Evolutionary conservation across 1,139 yeast genomes (phyloP), one percentile per base, ranked within the genome.

Genomic region (Insectozyma bohioensis): DNA sequence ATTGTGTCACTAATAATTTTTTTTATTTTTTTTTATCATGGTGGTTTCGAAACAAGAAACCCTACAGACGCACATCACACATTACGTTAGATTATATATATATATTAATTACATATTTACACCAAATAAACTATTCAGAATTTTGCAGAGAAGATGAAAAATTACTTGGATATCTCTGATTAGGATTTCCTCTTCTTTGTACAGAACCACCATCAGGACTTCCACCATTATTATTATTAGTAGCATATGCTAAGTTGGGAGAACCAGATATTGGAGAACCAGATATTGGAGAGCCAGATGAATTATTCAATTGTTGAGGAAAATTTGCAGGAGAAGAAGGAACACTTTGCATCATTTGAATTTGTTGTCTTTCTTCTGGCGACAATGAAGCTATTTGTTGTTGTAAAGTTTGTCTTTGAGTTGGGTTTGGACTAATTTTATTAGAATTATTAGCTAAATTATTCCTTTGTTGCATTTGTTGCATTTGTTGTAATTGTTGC

Each of bases 301-400:
- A 59, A 36, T 50, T 56, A 15, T 24, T 33, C 25, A 55, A 61
- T 34, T 56, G 61, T 30, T 56, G 64, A 34, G 60, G 65, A 6
- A 39, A 24, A 17, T 12, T 24, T 6, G 30, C 31, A 4, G 40
- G 36, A 4, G n/a, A 60, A 53, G 30, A 49, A 51, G 40, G 60
- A 5, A 58, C 57, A 5, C 64, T 63, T 38, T 62, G 63, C 29
- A 63, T 43, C 64, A 61, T 61, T 34, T 61, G 67, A 12, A 63
- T 42, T 42, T 63, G 69, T 31, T 51, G 59, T 28, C 67, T 45
- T 38, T 62, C 69, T 37, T 63, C 67, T 2, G 67, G 65, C 1
- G 67, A 59, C 26, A 63, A 48, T 2, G 59, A 52, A 4, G 65
- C 63, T 10, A 58, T 42, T 39, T 56, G 64, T 6, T 31, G 34